Evolutionary conservation across 495 filamentous ascomycete species (phyloP).

Genomic region (Neurospora sp.): DNA sequence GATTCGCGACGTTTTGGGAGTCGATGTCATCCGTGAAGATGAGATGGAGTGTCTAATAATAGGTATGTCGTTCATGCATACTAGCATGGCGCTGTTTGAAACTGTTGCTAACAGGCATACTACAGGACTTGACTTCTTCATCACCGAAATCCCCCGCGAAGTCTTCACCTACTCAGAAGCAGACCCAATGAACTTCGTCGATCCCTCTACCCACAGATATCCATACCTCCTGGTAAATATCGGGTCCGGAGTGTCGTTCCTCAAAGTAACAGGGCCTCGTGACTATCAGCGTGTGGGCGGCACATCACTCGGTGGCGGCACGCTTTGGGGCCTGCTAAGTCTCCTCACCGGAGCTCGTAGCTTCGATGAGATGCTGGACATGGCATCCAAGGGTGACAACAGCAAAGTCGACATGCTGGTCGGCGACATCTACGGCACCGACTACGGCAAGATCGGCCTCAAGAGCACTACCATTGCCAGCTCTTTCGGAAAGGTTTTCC

Average conservation of each 20-base stretch:
- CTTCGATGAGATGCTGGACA: slow-evolving; percentile 91
- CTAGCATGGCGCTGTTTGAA: background rate
- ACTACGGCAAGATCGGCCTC: slow-evolving; percentile 88
- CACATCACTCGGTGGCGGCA: slow-evolving; percentile 89
- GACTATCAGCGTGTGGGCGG: slow-evolving; percentile 85
- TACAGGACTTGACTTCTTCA: slow-evolving; percentile 84
- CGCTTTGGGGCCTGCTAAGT: slow-evolving; percentile 87
- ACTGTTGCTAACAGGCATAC: background rate
- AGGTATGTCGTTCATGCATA: slow-evolving; percentile 37
- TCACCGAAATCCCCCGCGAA: slow-evolving; percentile 90
- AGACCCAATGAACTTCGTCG: slow-evolving; percentile 75
- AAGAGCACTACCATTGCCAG: slow-evolving; percentile 90
- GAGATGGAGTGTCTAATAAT: slow-evolving; percentile 99
- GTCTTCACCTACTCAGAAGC: slow-evolving; percentile 91
- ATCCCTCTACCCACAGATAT: slow-evolving; percentile 64
- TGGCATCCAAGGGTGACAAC: slow-evolving; percentile 93
- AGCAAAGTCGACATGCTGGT: slow-evolving; percentile 91
- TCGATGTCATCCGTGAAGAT: slow-evolving; percentile 85
- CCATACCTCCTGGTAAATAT: slow-evolving; percentile 98
- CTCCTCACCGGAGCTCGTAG: slow-evolving; percentile 80
- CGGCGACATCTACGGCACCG: slow-evolving; percentile 94
- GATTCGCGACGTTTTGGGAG: slow-evolving; percentile 66
- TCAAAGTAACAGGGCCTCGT: slow-evolving; percentile 86
- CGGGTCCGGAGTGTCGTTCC: slow-evolving; percentile 96
- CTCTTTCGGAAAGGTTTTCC: slow-evolving; percentile 93